phyloP scores from a whole-genome alignment of 306 rosid genomes.

The Casuarina glauca region DNA sequence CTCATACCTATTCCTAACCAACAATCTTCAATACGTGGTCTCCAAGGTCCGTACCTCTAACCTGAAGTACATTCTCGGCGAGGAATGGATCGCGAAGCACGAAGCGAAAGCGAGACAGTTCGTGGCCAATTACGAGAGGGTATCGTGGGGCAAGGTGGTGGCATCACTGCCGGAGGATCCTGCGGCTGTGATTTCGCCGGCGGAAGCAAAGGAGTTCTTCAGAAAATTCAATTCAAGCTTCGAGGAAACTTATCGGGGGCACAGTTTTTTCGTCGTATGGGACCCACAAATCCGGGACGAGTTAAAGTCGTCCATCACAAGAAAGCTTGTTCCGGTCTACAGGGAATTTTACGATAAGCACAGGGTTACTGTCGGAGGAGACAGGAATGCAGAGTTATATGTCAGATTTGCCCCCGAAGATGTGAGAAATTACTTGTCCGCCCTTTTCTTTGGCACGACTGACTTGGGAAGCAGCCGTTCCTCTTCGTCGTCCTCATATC shows the following conservation, averaged over 20 bases:
- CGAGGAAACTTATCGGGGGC: constrained; percentile 50
- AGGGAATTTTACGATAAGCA: constrained; percentile 43
- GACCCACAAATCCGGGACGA: constrained; percentile 55
- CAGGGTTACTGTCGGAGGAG: constrained; percentile 26
- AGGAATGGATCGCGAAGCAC: constrained; percentile 55
- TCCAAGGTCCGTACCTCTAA: constrained; percentile 49
- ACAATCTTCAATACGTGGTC: constrained; percentile 57
- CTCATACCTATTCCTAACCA: constrained; percentile 60
- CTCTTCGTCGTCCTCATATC: constrained; percentile 28
- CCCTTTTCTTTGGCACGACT: constrained; percentile 38
- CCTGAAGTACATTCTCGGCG: constrained; percentile 57
- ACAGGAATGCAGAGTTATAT: constrained; percentile 8
- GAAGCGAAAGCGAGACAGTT: constrained; percentile 48
- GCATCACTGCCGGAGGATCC: constrained; percentile 56
- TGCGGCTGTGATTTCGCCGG: constrained; percentile 21
- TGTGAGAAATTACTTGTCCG: constrained; percentile 48
- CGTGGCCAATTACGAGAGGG: constrained; percentile 40
- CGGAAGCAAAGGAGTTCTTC: constrained; percentile 50
- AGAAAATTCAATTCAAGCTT: constrained; percentile 52
- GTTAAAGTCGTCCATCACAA: constrained; percentile 39
- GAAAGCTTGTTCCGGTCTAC: constrained; percentile 45
- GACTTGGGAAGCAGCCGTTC: constrained; percentile 23
- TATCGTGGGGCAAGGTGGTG: constrained; percentile 59
- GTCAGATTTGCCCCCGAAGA: constrained; percentile 59
- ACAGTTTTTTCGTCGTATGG: constrained; percentile 38